Base-by-base conservation (phyloP, 768 basidiomycete species). In the Lanmaoa pseudosensibilis region DNA sequence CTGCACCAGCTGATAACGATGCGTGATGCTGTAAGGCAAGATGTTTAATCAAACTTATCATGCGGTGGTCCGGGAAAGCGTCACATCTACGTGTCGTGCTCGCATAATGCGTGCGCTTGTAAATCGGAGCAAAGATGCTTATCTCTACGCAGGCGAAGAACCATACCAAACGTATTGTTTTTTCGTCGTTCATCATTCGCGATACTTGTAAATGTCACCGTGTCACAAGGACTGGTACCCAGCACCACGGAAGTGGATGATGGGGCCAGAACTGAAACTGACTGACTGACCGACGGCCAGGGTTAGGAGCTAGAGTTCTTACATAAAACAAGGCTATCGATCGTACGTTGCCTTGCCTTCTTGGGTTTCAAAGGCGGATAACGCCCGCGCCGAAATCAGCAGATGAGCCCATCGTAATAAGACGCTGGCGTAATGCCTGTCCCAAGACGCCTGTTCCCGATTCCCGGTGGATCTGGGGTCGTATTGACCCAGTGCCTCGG, bases 391-490 rank as follows among this genome's bases (percentile, higher is more conserved):
- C 46, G 18, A 56, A 50, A 41, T 43, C 45, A 50, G 18, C 40
- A 25, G 21, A 44, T 48, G 46, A 15, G 25, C 25, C 6, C 33
- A 27, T 36, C 38, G 21, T 46, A 38, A 48, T 36, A 48, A 13
- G 37, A 33, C 50, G 51, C 21, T 30, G 25, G 41, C 23, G 40
- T 36, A 54, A 30, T 15, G 33, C n/a, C n/a, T 30, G 30, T 36
- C 37, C 25, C 27, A 56, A 36, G 41, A 25, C 12, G 46, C 27
- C 25, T 15, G 13, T 44, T 45, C 32, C 16, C 33, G 33, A 16
- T 43, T 48, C 21, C 13, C n/a, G 25, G 34, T 21, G 44, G 44
- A 61, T 60, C 38, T 54, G 40, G 52, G 48, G 41, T 60, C 32
- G 19, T 37, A 33, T 36, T 19, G 40, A 47, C 23, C 47, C 41